A percentile compares a stretch with the other conserved stretches of the same genome.
Conservation (phyloP, 108 stramenopile genomes). For the Nitzschia palea region DNA sequence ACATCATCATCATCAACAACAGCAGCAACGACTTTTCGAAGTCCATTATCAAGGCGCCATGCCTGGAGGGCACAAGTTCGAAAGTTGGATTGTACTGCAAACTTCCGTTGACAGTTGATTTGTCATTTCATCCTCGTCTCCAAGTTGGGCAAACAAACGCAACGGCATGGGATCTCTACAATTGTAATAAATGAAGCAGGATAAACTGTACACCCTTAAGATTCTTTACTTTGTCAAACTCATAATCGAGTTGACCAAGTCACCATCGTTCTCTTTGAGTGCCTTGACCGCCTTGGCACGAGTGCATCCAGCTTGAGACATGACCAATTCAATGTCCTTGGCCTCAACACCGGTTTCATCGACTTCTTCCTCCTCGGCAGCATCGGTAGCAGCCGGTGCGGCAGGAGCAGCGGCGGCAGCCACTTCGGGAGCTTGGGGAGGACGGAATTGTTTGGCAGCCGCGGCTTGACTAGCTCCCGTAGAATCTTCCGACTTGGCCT, state of each 20-base stretch:
- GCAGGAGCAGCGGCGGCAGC: conserved; percentile 46
- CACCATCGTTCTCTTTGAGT: conserved; percentile 94
- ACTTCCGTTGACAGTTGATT: no score
- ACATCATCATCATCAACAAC: not conserved
- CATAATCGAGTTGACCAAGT: conserved; percentile 99
- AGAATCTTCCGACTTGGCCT: conserved; percentile 97
- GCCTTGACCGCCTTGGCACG: conserved; percentile 91
- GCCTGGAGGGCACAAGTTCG: not conserved
- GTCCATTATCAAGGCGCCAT: not conserved
- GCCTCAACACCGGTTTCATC: conserved; percentile 94
- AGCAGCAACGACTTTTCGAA: not conserved
- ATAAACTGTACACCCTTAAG: not conserved
- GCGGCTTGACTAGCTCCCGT: conserved; percentile 73
- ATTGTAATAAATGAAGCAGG: not conserved
- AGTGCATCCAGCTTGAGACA: conserved; percentile 88
- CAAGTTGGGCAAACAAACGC: no score
- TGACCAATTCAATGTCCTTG: conserved; percentile 97
- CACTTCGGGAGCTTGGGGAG: conserved; percentile 50
- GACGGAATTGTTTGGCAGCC: conserved; percentile 89
- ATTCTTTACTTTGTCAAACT: conserved; percentile 81
- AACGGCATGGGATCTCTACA: no score
- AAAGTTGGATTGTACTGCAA: conserved; percentile 1
- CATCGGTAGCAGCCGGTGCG: conserved; percentile 32
- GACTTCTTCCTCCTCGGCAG: conserved; percentile 72
- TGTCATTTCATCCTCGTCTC: no score